Base-by-base conservation (phyloP, 306 rosid genomes). In the Dalbergia oliveri region DNA sequence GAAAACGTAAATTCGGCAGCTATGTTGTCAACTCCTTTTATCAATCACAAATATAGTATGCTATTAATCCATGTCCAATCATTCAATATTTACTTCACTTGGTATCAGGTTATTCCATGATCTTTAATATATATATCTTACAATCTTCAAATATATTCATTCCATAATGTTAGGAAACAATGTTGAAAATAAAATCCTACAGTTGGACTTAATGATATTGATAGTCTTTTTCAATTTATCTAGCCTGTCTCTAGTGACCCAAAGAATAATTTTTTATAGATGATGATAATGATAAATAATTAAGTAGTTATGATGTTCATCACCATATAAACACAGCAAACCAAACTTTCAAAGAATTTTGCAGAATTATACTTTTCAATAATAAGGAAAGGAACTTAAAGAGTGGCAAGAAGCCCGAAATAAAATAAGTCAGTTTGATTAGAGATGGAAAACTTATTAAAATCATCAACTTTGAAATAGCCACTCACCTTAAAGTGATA, bases 271-370 rank as follows among this genome's bases (percentile, higher is more conserved):
- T 26, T 26, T 26, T 26, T 26, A 26, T 26, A 26, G 31, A 26
- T 26, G 31, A 26, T 61, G 9, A 68, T 15, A 4, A 50, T 50
- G 13, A 43, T 43, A 43, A 43, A 49, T 21, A 68, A 45, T 68
- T n/a, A 6, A 12, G 41, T 19, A 44, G 11, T 41, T 69, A 47
- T 13, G 86, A 87, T 1, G 31, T 90, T 88, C 82, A 56, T 76
- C 61, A 64, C 47, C 59, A 57, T 41, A 21, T 12, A 43, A 53
- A 63, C 3, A 6, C 69, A 64, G 69, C 11, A 2, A 34, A 16
- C 19, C 8, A 66, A 16, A n/a, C 10, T 4, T 16, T n/a, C 31
- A 67, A 67, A 67, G 10, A 33, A 61, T 12, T 11, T 41, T 37
- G 31, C 8, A 34, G 35, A 63, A 34, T 39, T n/a, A 62, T 23